phyloP scores from a whole-genome alignment of 129 eudicot genomes.

The Silybum marianum region DNA sequence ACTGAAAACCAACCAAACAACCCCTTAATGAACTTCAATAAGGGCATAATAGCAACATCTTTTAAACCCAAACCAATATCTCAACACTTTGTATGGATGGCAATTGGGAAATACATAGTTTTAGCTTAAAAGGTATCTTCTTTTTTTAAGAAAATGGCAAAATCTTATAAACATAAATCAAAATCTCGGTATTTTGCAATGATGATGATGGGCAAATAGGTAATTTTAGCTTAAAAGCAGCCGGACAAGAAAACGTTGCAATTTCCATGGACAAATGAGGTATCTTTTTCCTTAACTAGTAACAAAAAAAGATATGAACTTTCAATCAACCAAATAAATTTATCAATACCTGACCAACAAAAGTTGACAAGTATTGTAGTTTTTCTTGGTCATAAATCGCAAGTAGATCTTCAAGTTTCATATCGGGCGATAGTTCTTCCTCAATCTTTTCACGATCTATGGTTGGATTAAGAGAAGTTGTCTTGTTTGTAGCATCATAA shows the following conservation, averaged over 20 bases:
- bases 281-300: background rate
- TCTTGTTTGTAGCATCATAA: constrained; percentile 37
- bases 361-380: constrained; percentile 65
- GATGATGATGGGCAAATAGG: background rate
- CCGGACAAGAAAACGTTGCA: too few relatives aligned
- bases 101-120: background rate
- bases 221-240: background rate
- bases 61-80: background rate
- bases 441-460: constrained; percentile 37
- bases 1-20: too few relatives aligned
- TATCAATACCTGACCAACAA: constrained; percentile 85
- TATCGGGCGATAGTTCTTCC: constrained; percentile 48
- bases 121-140: background rate
- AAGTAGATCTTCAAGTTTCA: constrained; percentile 81
- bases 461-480: constrained; percentile 32
- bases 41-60: background rate
- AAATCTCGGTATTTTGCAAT: background rate
- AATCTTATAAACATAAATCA: too few relatives aligned
- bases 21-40: background rate
- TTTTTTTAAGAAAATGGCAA: too few relatives aligned
- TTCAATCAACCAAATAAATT: constrained; percentile 6
- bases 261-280: background rate
- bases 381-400: constrained; percentile 79
- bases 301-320: background rate
- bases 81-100: background rate